phyloP scores from a whole-genome alignment of 75 land plant species.

The Adiantum capillusveneris region DNA sequence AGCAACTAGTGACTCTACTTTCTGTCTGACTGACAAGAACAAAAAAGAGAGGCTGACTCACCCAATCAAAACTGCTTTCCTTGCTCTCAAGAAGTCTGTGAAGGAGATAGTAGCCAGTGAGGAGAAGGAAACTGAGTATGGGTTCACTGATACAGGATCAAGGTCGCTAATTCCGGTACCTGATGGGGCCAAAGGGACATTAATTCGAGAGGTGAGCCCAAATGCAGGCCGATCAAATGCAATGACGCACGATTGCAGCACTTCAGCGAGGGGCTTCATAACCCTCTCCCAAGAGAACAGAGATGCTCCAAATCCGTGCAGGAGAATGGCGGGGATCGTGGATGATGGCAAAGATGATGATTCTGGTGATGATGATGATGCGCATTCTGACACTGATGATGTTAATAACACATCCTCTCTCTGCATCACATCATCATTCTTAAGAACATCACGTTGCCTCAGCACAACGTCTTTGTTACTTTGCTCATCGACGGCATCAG shows the following conservation, averaged over 20 bases:
- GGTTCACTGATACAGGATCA: too few species aligned
- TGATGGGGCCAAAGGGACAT: background rate
- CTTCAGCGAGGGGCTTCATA: conserved; percentile 59
- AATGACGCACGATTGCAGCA: conserved; percentile 49
- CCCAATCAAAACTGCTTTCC: conserved; percentile 79
- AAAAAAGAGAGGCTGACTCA: conserved; percentile 23
- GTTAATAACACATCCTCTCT: too few species aligned
- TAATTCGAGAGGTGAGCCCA: conserved; percentile 66
- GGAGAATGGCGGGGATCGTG: conserved; percentile 45
- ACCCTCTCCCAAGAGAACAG: conserved; percentile 76
- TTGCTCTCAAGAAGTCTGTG: conserved; percentile 50
- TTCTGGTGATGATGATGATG: too few species aligned
- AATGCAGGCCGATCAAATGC: conserved; percentile 98
- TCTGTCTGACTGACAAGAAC: background rate
- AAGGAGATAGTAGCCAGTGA: conserved; percentile 4
- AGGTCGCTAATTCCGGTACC: conserved; percentile 10
- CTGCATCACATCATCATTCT: too few species aligned
- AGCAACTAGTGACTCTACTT: too few species aligned
- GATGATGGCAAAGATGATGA: background rate
- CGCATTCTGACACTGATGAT: too few species aligned
- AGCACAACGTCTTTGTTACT: too few species aligned
- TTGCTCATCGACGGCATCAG: conserved; percentile 5
- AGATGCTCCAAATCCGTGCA: conserved; percentile 98
- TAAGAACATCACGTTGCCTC: too few species aligned
- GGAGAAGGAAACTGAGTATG: too few species aligned